phyloP scores from a whole-genome alignment of 768 basidiomycete species.

The Lentinula lateritia region DNA sequence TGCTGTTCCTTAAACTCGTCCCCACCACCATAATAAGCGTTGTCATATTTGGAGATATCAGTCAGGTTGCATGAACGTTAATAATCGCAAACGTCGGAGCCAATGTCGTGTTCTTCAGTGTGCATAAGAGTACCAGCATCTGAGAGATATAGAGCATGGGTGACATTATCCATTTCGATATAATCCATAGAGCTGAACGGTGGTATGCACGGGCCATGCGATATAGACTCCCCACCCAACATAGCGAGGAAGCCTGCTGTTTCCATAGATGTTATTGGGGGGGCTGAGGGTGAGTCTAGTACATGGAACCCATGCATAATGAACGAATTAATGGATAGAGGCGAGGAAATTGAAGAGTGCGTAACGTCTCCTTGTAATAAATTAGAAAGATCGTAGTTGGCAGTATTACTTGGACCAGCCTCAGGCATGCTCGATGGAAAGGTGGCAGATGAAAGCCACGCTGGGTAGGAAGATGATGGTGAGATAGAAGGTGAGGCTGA shows the following conservation, averaged over 20 bases:
- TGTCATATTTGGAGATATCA: too few species aligned
- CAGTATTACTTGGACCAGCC: neutral
- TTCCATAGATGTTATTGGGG: slow-evolving; percentile 1
- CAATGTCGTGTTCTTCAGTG: too few species aligned
- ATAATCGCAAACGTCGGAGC: too few species aligned
- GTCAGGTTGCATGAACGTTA: too few species aligned
- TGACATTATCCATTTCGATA: neutral
- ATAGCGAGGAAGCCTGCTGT: slow-evolving; percentile 3
- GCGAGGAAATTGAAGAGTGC: neutral
- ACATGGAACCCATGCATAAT: neutral
- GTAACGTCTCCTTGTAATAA: neutral
- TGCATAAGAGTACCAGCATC: too few species aligned
- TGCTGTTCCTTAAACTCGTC: too few species aligned
- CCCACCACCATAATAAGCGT: too few species aligned
- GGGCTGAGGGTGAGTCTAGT: neutral
- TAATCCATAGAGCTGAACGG: neutral
- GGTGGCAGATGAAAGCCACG: neutral
- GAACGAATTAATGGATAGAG: neutral
- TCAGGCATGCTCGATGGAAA: neutral
- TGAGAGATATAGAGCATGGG: too few species aligned
- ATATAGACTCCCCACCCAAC: neutral
- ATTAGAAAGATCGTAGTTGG: neutral
- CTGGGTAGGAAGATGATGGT: neutral
- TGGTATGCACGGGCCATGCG: neutral
- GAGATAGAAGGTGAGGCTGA: neutral